These are phyloP conservation scores for Tephrocybe sp. DNA, from an alignment of 768 basidiomycete species.

Conservation along the genomic window DNA sequence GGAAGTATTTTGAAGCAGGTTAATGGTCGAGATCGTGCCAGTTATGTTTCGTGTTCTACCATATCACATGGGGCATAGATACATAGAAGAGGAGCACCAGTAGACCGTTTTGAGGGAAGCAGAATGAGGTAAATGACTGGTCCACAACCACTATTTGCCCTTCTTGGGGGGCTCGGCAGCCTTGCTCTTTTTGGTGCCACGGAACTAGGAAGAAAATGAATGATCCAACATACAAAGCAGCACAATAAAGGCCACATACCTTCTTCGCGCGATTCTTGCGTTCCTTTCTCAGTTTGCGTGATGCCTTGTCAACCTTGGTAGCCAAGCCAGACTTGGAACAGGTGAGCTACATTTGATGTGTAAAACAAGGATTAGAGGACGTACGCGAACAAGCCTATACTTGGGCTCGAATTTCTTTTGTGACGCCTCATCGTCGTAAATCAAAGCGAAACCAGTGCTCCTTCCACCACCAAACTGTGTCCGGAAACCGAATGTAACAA, in stretches of 20 bases:
- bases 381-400: constrained; percentile 89
- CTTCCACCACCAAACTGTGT: constrained; percentile 98
- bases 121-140: constrained; percentile 23
- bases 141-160: constrained; percentile 64
- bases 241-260: constrained; percentile 40
- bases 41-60: constrained; percentile 15
- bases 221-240: constrained; percentile 10
- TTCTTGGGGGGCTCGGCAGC: constrained; percentile 90
- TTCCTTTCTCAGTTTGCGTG: constrained; percentile 98
- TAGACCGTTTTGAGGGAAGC: constrained; percentile 29
- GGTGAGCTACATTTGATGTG: background rate
- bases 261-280: constrained; percentile 99
- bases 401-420: constrained; percentile 98
- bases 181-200: constrained; percentile 95
- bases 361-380: constrained; percentile 29
- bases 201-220: constrained; percentile 52
- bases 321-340: constrained; percentile 56
- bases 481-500: constrained; percentile 91
- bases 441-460: constrained; percentile 95
- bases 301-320: constrained; percentile 83
- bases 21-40: background rate
- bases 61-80: constrained; percentile 23
- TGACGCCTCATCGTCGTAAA: constrained; percentile 93
- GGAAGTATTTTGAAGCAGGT: too few relatives aligned
- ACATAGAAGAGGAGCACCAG: constrained; percentile 16